phyloP scores from a whole-genome alignment of 352 stramenopile species.

The Phytophthora sansomeana region DNA sequence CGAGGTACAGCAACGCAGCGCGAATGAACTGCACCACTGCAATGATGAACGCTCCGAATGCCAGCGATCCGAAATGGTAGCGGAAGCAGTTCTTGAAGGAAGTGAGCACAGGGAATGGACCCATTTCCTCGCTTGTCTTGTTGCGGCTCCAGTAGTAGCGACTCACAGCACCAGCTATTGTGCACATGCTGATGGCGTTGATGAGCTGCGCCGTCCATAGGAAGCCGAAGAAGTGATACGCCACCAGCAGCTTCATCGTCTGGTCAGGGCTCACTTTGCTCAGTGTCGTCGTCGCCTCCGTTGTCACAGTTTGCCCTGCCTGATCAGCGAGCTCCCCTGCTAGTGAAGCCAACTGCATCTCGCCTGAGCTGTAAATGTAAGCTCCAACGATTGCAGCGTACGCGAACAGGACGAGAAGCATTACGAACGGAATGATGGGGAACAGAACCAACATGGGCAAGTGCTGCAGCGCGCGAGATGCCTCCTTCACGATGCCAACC shows the following conservation, averaged over 20 bases:
- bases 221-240: conserved; percentile 94
- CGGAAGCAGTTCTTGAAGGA: conserved; percentile 84
- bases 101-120: conserved; percentile 62
- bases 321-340: conserved; percentile 19
- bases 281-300: conserved; percentile 33
- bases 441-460: conserved; percentile 78
- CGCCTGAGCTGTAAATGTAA: conserved; percentile 73
- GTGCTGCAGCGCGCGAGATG: conserved; percentile 64
- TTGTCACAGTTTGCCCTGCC: conserved; percentile 18
- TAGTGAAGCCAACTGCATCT: conserved; percentile 54
- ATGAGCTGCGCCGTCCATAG: conserved; percentile 98
- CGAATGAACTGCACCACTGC: conserved; percentile 96
- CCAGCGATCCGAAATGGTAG: conserved; percentile 96
- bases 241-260: conserved; percentile 74
- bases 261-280: conserved; percentile 58
- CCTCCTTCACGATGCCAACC: conserved; percentile 81
- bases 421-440: conserved; percentile 65
- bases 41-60: conserved; percentile 96
- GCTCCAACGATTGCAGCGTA: conserved; percentile 68
- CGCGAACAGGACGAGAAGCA: conserved; percentile 71
- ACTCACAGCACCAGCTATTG: conserved; percentile 91
- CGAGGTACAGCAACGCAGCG: conserved; percentile 91
- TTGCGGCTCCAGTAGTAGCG: conserved; percentile 94
- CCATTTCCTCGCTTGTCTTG: conserved; percentile 71
- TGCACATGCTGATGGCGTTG: conserved; percentile 95